phyloP scores from a whole-genome alignment of 768 basidiomycete species.

The Chalciporus pseudorubinellus region DNA sequence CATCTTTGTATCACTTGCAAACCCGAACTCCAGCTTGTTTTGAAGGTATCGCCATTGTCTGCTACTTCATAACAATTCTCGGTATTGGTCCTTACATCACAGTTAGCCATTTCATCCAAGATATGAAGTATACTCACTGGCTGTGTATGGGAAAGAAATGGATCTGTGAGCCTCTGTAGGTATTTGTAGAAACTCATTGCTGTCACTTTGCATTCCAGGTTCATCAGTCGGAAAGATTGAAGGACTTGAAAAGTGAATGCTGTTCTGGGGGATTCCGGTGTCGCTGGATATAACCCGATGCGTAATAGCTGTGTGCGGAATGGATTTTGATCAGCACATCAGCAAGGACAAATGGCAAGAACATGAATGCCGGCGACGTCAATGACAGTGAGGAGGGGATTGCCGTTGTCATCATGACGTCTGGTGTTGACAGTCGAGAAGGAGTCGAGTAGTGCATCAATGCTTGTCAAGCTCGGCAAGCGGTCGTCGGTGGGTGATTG shows the following conservation, averaged over 20 bases:
- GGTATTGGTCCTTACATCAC: slow-evolving; percentile 13
- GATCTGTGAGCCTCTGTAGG: background rate
- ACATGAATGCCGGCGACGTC: background rate
- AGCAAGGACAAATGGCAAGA: background rate
- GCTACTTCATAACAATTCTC: slow-evolving; percentile 12
- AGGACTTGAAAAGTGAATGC: slow-evolving; percentile 18
- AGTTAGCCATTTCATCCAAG: background rate
- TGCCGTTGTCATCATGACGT: background rate
- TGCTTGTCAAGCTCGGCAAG: background rate
- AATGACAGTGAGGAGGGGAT: background rate
- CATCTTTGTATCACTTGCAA: too few relatives aligned
- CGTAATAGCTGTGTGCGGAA: background rate
- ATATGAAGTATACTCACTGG: background rate
- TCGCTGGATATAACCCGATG: background rate
- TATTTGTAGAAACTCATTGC: slow-evolving; percentile 8
- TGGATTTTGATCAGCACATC: background rate
- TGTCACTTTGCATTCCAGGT: slow-evolving; percentile 18
- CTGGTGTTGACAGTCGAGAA: background rate
- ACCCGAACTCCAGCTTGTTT: slow-evolving; percentile 18
- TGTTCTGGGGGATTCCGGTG: background rate
- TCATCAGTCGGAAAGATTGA: slow-evolving; percentile 15
- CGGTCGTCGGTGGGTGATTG: background rate
- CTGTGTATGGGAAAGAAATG: background rate
- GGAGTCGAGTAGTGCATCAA: background rate
- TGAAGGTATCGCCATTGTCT: slow-evolving; percentile 18